Conservation (phyloP, 768 basidiomycete species). For the Auricularia heimuer region DNA sequence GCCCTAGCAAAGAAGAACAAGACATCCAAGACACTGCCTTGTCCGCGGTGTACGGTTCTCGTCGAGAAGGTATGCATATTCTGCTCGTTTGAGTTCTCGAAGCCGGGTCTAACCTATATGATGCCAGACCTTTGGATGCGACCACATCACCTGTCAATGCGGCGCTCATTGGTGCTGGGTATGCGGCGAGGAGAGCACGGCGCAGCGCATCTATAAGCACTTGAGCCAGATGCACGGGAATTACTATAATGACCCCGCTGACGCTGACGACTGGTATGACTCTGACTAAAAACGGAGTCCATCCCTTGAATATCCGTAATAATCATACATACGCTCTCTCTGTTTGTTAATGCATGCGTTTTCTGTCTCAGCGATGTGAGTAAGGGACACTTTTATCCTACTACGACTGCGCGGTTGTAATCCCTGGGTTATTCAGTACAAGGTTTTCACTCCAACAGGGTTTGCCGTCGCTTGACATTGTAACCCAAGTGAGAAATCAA, state of each 20-base stretch:
- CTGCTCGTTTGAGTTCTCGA: not conserved
- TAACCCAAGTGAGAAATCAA: too few relatives aligned
- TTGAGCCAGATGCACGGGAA: not conserved
- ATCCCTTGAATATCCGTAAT: too few relatives aligned
- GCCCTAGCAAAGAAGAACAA: not conserved
- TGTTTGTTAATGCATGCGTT: too few relatives aligned
- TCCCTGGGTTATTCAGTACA: too few relatives aligned
- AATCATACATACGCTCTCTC: too few relatives aligned
- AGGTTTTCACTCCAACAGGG: too few relatives aligned
- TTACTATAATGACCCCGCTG: not conserved
- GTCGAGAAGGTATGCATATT: conserved; percentile 3
- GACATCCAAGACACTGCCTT: not conserved
- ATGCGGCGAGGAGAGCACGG: conserved; percentile 9
- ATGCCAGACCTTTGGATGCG: conserved; percentile 16
- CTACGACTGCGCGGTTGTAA: too few relatives aligned
- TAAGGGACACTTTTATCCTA: too few relatives aligned
- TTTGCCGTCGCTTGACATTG: too few relatives aligned
- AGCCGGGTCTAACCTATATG: not conserved
- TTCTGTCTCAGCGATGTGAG: too few relatives aligned
- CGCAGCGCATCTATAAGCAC: not conserved
- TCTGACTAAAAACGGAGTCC: not conserved
- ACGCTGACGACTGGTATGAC: not conserved
- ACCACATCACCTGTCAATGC: conserved; percentile 18
- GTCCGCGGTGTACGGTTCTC: not conserved
- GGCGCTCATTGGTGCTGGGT: conserved; percentile 19